These are phyloP conservation scores for Chaetomiaceae sp. DNA, from an alignment of 2,329 filamentous ascomycete genomes.

Conservation along the genomic window DNA sequence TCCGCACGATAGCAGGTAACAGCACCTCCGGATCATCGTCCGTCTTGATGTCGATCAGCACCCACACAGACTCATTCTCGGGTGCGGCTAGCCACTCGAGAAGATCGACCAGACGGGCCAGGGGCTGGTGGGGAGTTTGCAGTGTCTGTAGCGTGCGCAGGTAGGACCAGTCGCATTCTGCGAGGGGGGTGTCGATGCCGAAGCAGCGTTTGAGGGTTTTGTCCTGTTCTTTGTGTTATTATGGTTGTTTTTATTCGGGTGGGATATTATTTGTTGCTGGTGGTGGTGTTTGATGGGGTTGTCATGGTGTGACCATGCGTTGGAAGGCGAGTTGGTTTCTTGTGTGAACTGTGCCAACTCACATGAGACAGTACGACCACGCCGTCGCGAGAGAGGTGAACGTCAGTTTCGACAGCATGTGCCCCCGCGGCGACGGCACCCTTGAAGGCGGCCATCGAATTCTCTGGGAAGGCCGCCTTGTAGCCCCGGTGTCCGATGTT, in stretches of 20 bases:
- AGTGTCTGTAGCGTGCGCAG: slow-evolving; percentile 62
- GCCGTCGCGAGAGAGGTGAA: slow-evolving; percentile 76
- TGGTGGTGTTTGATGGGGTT: too few relatives aligned
- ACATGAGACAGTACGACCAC: slow-evolving; percentile 84
- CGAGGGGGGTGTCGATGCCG: slow-evolving; percentile 65
- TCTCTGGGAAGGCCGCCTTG: slow-evolving; percentile 76
- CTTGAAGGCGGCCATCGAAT: slow-evolving; percentile 74
- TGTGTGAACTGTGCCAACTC: too few relatives aligned
- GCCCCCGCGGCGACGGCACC: slow-evolving; percentile 69
- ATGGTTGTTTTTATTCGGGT: too few relatives aligned
- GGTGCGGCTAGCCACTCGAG: slow-evolving; percentile 64
- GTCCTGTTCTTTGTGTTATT: slow-evolving; percentile 50
- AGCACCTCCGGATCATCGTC: slow-evolving; percentile 67
- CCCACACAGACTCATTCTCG: slow-evolving; percentile 62
- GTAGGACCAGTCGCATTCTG: slow-evolving; percentile 72
- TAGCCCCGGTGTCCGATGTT: slow-evolving; percentile 75
- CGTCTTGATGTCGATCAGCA: slow-evolving; percentile 83
- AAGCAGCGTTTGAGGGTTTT: slow-evolving; percentile 74
- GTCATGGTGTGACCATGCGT: too few relatives aligned
- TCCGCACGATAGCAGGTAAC: slow-evolving; percentile 62
- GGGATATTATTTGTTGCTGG: too few relatives aligned
- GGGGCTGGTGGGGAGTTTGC: slow-evolving; percentile 56
- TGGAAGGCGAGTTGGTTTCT: slow-evolving; percentile 29
- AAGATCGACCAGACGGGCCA: slow-evolving; percentile 72
- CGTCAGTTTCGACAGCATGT: slow-evolving; percentile 81